Evolutionary conservation across 2,329 filamentous ascomycete genomes (phyloP), one percentile per base, ranked within the genome.

Genomic region (Ascocoryne sarcoides): DNA sequence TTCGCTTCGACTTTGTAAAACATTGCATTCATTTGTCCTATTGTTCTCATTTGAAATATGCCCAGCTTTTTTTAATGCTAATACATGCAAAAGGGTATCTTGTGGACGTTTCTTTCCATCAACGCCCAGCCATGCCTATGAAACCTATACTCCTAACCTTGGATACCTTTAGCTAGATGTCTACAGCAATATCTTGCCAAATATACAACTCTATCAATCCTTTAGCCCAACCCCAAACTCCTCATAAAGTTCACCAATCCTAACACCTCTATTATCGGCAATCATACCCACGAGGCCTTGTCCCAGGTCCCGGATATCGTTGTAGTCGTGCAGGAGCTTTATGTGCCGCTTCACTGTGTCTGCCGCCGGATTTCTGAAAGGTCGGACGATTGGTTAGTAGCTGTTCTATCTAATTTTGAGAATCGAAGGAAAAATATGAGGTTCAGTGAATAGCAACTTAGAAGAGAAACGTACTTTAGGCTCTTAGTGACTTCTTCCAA

Each of bases 251-350:
- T 58, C 55, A 5, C 54, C 48, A 33, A 60, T 50, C 36, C 57
- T 47, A 32, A 75, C 66, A 7, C 76, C 77, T 31, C 76, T 63
- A 45, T 71, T 67, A 43, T 85, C 80, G 3, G 81, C 80, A 56
- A 84, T 75, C 51, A 84, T 60, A 0, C 77, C 78, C 61, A 84
- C 70, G 20, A 85, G 54, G 0, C 78, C 79, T 53, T 78, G 71
- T 0, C 74, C 80, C 5, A 82, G 65, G 57, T 85, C 81, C 47
- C 79, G 76, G 51, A 84, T 75, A 57, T 83, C 79, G 52, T 85
- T 85, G 61, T 84, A 85, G 42, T 74, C 65, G 48, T 83, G 79
- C 21, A 85, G 64, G 3, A 79, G 64, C 43, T 68, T 68, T 53
- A 84, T 84, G 56, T 84, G 80, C 21, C 64, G 63, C 39, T 76